Conservation (phyloP, 257 asterid genomes). For the Ehretia macrophylla region DNA sequence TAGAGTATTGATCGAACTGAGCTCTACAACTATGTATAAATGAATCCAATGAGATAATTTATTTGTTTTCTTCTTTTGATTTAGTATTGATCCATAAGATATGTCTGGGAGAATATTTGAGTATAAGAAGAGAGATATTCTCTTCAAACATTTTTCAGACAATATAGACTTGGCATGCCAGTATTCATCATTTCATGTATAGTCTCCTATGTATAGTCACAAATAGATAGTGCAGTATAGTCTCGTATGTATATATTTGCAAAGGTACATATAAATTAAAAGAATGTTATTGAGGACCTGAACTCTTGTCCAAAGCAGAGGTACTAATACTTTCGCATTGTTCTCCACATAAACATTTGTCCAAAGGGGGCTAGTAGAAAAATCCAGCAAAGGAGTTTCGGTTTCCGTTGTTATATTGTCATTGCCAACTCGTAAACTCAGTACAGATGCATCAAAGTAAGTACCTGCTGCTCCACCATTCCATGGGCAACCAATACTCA, state of each 20-base stretch:
- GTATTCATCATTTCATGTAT: too few relatives aligned
- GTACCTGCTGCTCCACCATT: slow-evolving; percentile 99
- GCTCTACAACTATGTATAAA: too few relatives aligned
- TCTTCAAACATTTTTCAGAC: too few relatives aligned
- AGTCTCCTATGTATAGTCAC: background rate
- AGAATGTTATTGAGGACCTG: slow-evolving; percentile 55
- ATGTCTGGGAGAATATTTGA: too few relatives aligned
- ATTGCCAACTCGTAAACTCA: slow-evolving; percentile 89
- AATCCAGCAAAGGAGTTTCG: slow-evolving; percentile 92
- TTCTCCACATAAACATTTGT: slow-evolving; percentile 93
- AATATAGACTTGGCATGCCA: too few relatives aligned
- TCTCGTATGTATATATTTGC: background rate
- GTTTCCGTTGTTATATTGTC: slow-evolving; percentile 89
- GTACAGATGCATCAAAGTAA: slow-evolving; percentile 81
- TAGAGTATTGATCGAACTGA: too few relatives aligned
- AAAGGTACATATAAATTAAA: background rate
- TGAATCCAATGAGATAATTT: too few relatives aligned
- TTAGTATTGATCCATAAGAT: too few relatives aligned
- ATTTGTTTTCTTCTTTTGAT: too few relatives aligned
- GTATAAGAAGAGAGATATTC: too few relatives aligned
- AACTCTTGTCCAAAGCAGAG: slow-evolving; percentile 97
- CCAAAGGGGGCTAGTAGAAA: slow-evolving; percentile 92
- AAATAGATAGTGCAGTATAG: too few relatives aligned
- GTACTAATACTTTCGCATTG: slow-evolving; percentile 89
- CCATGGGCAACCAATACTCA: slow-evolving; percentile 78